Evolutionary conservation across 192 early-diverging fungal genomes (phyloP).

Genomic region (Podila minutissima): DNA sequence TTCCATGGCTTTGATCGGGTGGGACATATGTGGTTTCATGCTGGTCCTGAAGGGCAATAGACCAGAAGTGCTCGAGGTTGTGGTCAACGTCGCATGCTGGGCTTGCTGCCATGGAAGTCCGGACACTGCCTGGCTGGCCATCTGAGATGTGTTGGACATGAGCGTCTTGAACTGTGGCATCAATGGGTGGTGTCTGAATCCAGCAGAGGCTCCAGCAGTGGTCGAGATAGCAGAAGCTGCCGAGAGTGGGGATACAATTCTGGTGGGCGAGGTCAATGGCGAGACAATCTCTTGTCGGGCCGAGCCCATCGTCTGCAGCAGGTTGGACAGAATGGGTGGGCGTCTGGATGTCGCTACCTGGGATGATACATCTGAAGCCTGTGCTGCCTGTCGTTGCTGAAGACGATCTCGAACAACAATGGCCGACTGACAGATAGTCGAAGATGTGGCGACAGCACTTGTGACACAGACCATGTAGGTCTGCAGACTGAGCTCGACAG

Average conservation of each 20-base stretch:
- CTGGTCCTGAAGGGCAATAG: conserved; percentile 5
- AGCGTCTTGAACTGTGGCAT: conserved; percentile 30
- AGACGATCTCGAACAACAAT: not conserved
- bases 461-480: conserved; percentile 40
- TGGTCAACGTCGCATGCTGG: conserved; percentile 34
- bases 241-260: not conserved
- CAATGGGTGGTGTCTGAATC: conserved; percentile 6
- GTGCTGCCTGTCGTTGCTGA: not conserved
- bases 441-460: conserved; percentile 27
- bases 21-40: not conserved
- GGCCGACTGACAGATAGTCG: conserved; percentile 24
- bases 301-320: too few species aligned
- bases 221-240: conserved; percentile 3
- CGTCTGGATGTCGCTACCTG: not conserved
- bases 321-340: not conserved
- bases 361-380: not conserved
- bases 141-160: conserved; percentile 14
- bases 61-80: conserved; percentile 14
- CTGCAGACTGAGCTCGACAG: conserved; percentile 9
- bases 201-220: not conserved
- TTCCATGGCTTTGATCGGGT: not conserved
- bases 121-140: conserved; percentile 5
- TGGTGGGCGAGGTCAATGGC: conserved; percentile 14
- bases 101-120: conserved; percentile 30
- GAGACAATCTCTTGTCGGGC: not conserved